Evolutionary conservation across 1,139 yeast genomes (phyloP).

Genomic region (Debaryomyces coudertii): DNA sequence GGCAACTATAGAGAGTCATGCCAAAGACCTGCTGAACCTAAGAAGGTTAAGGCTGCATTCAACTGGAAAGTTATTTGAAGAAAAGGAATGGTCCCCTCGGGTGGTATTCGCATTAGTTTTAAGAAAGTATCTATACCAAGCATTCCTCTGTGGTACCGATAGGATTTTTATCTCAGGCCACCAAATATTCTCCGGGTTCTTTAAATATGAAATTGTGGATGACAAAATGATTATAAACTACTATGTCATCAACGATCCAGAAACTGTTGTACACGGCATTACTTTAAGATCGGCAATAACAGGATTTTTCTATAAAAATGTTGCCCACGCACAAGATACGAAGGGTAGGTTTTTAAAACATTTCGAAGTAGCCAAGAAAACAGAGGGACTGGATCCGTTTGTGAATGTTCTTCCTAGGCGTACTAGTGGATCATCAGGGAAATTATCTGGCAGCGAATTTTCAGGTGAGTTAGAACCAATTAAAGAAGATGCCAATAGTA

Average conservation of each 20-base stretch:
- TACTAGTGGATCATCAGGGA: not conserved
- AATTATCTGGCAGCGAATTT: not conserved
- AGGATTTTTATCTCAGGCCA: not conserved
- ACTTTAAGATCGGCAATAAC: conserved; percentile 10
- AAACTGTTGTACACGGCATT: conserved; percentile 18
- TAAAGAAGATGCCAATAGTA: not conserved
- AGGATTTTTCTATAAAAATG: conserved; percentile 8
- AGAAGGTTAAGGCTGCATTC: not conserved
- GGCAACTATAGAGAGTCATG: no score
- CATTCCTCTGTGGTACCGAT: conserved; percentile 12
- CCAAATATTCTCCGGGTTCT: conserved; percentile 2
- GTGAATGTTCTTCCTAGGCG: conserved; percentile 7
- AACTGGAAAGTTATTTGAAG: not conserved
- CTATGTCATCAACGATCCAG: conserved; percentile 16
- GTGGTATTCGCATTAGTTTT: conserved; percentile 9
- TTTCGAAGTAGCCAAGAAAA: not conserved
- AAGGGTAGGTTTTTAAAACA: not conserved
- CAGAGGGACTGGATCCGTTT: conserved; percentile 7
- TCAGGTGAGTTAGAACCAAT: not conserved
- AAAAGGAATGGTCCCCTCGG: not conserved
- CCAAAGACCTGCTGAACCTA: not conserved
- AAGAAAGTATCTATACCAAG: conserved; percentile 10
- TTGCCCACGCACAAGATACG: not conserved
- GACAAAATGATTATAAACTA: conserved; percentile 7
- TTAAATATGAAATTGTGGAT: conserved; percentile 3